These are phyloP conservation scores for Oryza rufipogon DNA, from an alignment of 176 grass and related monocot genomes.

Conservation along the genomic window DNA sequence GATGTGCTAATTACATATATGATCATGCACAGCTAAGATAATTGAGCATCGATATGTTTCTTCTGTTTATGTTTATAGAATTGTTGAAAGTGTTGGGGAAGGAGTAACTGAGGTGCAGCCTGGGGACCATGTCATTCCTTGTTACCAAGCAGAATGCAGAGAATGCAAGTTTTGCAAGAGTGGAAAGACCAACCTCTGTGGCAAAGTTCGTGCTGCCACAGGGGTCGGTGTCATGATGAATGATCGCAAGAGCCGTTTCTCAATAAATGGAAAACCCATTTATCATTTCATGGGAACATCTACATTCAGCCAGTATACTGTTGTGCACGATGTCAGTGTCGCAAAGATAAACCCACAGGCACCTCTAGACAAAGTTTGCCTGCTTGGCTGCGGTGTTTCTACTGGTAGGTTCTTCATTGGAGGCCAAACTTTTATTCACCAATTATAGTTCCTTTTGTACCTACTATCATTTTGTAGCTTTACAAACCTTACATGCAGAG, in stretches of 20 bases:
- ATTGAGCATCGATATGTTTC: neutral
- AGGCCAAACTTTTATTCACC: neutral
- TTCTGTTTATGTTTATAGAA: constrained; percentile 30
- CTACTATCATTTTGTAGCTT: neutral
- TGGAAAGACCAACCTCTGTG: constrained; percentile 96
- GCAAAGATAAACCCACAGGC: constrained; percentile 90
- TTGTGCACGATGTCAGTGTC: constrained; percentile 97
- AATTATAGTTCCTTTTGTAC: neutral
- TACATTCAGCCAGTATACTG: constrained; percentile 98
- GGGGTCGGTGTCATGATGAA: constrained; percentile 94
- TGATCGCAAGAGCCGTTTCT: constrained; percentile 83
- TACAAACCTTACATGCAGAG: neutral
- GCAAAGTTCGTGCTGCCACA: constrained; percentile 86
- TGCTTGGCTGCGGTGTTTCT: constrained; percentile 95
- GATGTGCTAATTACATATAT: neutral
- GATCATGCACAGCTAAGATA: neutral
- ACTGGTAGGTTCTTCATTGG: constrained; percentile 62
- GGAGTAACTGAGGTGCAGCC: constrained; percentile 89
- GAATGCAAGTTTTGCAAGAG: constrained; percentile 97
- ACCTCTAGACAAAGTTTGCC: constrained; percentile 87
- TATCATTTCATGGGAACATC: constrained; percentile 99
- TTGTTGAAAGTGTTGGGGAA: constrained; percentile 97
- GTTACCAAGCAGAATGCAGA: constrained; percentile 93
- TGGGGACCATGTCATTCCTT: constrained; percentile 98
- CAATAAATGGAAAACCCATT: constrained; percentile 79